These are phyloP conservation scores for Penicillium sp. DNA, from an alignment of 2,329 filamentous ascomycete species.

Conservation along the genomic window DNA sequence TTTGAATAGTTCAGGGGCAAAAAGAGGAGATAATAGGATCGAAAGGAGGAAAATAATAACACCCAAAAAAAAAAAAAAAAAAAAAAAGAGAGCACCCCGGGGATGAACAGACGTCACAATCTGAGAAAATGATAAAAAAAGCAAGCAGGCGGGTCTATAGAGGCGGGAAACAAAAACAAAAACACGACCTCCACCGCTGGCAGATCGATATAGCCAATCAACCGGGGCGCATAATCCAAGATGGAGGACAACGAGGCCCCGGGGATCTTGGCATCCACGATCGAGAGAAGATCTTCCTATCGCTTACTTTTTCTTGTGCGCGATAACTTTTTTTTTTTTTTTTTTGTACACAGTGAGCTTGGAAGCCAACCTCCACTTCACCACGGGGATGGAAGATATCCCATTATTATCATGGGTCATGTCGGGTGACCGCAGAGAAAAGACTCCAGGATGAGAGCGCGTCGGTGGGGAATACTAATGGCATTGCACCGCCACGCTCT, in stretches of 20 bases:
- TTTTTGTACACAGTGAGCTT: not conserved
- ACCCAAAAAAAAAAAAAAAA: not conserved
- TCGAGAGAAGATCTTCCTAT: not conserved
- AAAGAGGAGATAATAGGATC: not conserved
- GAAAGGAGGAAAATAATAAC: not conserved
- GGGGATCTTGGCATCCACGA: slow-evolving; percentile 1
- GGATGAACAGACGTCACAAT: not conserved
- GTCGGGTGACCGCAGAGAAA: not conserved
- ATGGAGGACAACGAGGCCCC: not conserved
- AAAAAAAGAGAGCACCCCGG: not conserved
- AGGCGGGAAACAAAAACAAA: not conserved
- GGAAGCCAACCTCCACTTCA: not conserved
- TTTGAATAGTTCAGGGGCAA: not conserved
- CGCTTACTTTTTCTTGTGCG: not conserved
- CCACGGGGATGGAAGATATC: not conserved
- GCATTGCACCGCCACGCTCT: not conserved
- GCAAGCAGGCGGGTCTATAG: not conserved
- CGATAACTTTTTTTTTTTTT: not conserved
- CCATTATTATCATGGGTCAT: not conserved
- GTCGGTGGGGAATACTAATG: not conserved
- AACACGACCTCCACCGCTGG: not conserved
- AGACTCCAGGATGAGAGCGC: not conserved
- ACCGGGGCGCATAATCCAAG: not conserved
- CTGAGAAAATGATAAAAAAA: not conserved
- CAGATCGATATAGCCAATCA: slow-evolving; percentile 1